phyloP scores from a whole-genome alignment of 257 asterid genomes.

The Ophiorrhiza pumila region DNA sequence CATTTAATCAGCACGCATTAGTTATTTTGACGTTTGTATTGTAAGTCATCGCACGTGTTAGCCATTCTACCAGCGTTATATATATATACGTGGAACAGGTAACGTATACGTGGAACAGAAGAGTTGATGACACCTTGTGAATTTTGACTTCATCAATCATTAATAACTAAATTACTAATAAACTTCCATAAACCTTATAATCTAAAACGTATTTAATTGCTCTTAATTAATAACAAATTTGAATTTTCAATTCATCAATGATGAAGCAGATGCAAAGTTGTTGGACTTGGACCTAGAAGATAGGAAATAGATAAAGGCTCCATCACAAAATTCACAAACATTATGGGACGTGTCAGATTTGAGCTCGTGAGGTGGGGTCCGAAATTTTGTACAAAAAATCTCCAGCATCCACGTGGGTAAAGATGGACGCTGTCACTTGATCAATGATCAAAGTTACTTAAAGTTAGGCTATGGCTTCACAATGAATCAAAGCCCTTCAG shows the following conservation, averaged over 20 bases:
- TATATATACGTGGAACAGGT: too few species aligned
- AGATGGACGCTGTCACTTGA: constrained; percentile 39
- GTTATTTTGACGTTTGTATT: too few species aligned
- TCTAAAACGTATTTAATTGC: too few species aligned
- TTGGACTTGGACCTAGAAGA: not conserved
- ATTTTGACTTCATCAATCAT: too few species aligned
- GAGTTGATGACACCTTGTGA: too few species aligned
- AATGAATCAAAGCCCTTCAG: constrained; percentile 20
- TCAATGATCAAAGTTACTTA: constrained; percentile 31
- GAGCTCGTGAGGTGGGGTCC: constrained; percentile 41
- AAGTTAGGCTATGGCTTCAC: constrained; percentile 9
- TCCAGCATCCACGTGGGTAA: constrained; percentile 44
- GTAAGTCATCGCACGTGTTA: too few species aligned
- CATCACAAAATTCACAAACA: constrained; percentile 1
- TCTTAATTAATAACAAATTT: too few species aligned
- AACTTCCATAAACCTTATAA: too few species aligned
- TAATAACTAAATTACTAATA: too few species aligned
- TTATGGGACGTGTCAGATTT: constrained; percentile 40
- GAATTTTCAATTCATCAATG: not conserved
- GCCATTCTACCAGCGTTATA: too few species aligned
- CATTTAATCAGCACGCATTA: too few species aligned
- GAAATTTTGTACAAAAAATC: constrained; percentile 7
- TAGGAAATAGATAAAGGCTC: not conserved
- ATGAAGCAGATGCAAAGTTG: not conserved
- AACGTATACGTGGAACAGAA: too few species aligned